Evolutionary conservation across 192 early-diverging fungal genomes (phyloP), one percentile per base, ranked within the genome.

Genomic region (Gigaspora rosea): DNA sequence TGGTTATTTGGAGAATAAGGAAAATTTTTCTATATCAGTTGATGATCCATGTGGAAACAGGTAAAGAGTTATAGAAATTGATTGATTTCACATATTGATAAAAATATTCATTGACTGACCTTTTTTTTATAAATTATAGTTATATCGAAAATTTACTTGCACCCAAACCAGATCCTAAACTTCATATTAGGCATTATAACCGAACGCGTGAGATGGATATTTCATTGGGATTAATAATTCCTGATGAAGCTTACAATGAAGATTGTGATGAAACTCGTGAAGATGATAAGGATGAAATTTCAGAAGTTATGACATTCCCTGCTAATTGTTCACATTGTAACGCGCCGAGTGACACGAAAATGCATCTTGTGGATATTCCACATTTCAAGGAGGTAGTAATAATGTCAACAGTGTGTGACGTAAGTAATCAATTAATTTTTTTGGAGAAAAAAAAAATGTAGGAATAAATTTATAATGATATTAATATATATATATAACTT

Each of bases 341-440:
- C 51, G 86, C 82, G 15, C 89, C 90, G 41, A 88, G 89, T 69
- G 92, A 94, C 41, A 96, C 95, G 64, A 94, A 91, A 58, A 96
- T 97, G 95, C 94, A 96, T 51, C 81, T 96, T 76, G 73, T 97
- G 64, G 87, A 95, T 70, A 96, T 97, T 78, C 96, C 96, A 51
- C 95, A 98, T 78, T 98, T 98, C 81, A 97, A 96, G 80, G 92
- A 98, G 71, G 94, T 97, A 13, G 91, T 98, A 61, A 94, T 98
- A 77, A 97, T 97, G 96, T 90, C 95, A 16, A 97, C 95, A 3
- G 86, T 86, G 59, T 98, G 96, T 84, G 94, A 97, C 57, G 75
- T 82, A 62, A 63, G 73, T 50, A 32, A 71, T 5, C 2, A 7
- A 7, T 41, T 41, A 41, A 41, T 41, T 41, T 41, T 27, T 41